Base-by-base conservation (phyloP, 2,329 filamentous ascomycete species). In the Magnaporthiopsis incrustans region DNA sequence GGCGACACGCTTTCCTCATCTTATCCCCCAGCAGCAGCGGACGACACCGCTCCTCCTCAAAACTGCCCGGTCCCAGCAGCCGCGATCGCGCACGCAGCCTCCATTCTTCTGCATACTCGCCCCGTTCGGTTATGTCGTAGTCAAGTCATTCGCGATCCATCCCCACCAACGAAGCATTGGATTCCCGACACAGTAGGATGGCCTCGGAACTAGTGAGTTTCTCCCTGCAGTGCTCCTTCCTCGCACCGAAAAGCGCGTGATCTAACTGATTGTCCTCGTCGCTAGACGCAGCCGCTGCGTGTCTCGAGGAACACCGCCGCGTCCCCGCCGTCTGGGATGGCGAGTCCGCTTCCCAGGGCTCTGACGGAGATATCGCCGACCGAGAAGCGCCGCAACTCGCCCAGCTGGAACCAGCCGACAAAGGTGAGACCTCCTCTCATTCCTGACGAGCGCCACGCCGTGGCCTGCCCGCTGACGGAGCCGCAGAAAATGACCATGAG, bases 291-390 rank as follows among this genome's bases (percentile, higher is more conserved):
- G 76, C 90, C 90, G 72, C 78, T 94, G 78, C 89, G 89, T 78
- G 91, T 94, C 72, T 88, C 88, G 77, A 93, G 92, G 79, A 84
- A 77, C 71, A 84, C 80, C 64, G 79, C 76, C 66, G 75, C 82
- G 63, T 87, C 88, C 66, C 85, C 89, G 59, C 77, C 79, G 14
- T 53, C 44, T 71, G 93, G 88, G 76, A 84, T 85, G 80, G 73
- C 79, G 64, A 82, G 79, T 74, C 81, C 83, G 71, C 78, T 83
- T 64, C 85, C 88, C 73, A 87, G 90, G 71, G 90, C 95, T 65
- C 84, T 99, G 68, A 90, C 92, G 67, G 95, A 99, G 79, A 87
- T 99, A 73, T 91, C 90, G 70, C 90, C 90, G 63, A 90, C 90
- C 67, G 91, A 93, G 77, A 89, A 87, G 76, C 86, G 94, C 74